Percentiles rank a stretch among this genome's conserved stretches.
These are phyloP conservation scores for Fraxinus americana DNA, from an alignment of 257 asterid genomes.

Conservation along the genomic window DNA sequence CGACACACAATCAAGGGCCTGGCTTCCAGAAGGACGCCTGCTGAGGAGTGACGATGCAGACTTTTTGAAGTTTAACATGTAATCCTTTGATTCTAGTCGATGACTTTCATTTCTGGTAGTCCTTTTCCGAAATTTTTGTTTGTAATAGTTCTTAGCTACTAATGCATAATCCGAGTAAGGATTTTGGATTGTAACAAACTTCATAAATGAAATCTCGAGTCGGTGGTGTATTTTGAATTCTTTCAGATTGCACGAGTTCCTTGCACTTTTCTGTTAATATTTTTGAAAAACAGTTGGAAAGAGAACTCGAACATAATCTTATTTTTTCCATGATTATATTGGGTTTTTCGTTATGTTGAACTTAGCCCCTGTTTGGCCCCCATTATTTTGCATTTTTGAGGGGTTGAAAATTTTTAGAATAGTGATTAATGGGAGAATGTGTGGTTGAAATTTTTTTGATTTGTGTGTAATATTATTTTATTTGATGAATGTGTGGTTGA, in stretches of 20 bases:
- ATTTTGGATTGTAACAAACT: neutral
- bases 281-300: neutral
- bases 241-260: neutral
- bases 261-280: neutral
- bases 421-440: too few relatives aligned
- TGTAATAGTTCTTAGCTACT: neutral
- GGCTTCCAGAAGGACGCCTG: constrained; percentile 41
- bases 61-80: neutral
- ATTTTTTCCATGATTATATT: neutral
- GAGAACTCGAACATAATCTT: neutral
- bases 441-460: too few relatives aligned
- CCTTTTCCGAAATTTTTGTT: neutral
- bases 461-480: too few relatives aligned
- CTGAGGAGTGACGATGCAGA: constrained; percentile 56
- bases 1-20: constrained; percentile 82
- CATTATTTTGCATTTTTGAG: too few relatives aligned
- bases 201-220: neutral
- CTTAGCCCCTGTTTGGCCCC: neutral
- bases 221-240: neutral
- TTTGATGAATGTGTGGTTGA: too few relatives aligned
- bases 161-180: neutral
- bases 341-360: neutral
- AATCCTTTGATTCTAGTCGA: neutral
- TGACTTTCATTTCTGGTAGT: neutral
- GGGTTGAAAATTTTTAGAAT: too few relatives aligned